These are phyloP conservation scores for Microcera coccophila DNA, from an alignment of 2,329 filamentous ascomycete species.

Conservation along the genomic window DNA sequence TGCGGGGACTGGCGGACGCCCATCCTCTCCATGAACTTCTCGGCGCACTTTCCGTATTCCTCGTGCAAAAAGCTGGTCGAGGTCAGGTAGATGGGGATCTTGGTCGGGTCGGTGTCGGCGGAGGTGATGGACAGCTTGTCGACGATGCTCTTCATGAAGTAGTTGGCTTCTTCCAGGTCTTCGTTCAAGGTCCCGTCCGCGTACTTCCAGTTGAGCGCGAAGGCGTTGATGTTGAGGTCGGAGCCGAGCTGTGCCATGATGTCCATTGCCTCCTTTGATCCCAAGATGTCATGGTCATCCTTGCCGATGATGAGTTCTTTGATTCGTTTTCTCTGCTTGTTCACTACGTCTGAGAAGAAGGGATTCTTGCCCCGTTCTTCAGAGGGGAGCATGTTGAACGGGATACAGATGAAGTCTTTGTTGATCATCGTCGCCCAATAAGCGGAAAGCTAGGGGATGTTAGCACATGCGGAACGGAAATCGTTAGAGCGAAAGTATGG, in stretches of 20 bases:
- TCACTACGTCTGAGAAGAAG: constrained; percentile 19
- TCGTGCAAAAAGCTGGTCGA: constrained; percentile 40
- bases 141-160: constrained; percentile 44
- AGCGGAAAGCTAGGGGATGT: constrained; percentile 32
- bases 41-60: constrained; percentile 39
- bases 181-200: constrained; percentile 37
- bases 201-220: constrained; percentile 42
- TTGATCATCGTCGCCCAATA: constrained; percentile 40
- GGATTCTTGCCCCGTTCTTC: constrained; percentile 24
- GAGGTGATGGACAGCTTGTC: constrained; percentile 40
- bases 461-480: background rate
- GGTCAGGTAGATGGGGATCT: constrained; percentile 42
- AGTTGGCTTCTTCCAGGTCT: constrained; percentile 46
- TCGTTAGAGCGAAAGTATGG: too few relatives aligned
- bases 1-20: constrained; percentile 30
- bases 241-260: constrained; percentile 41
- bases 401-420: constrained; percentile 37
- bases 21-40: constrained; percentile 40
- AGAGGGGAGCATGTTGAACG: constrained; percentile 40
- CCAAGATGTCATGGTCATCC: constrained; percentile 34
- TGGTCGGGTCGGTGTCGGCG: constrained; percentile 35
- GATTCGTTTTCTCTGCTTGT: constrained; percentile 38
- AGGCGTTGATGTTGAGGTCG: constrained; percentile 46
- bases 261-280: constrained; percentile 33
- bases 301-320: constrained; percentile 35